phyloP scores from a whole-genome alignment of 2,329 filamentous ascomycete genomes.

The Phyllosticta citribraziliensis region DNA sequence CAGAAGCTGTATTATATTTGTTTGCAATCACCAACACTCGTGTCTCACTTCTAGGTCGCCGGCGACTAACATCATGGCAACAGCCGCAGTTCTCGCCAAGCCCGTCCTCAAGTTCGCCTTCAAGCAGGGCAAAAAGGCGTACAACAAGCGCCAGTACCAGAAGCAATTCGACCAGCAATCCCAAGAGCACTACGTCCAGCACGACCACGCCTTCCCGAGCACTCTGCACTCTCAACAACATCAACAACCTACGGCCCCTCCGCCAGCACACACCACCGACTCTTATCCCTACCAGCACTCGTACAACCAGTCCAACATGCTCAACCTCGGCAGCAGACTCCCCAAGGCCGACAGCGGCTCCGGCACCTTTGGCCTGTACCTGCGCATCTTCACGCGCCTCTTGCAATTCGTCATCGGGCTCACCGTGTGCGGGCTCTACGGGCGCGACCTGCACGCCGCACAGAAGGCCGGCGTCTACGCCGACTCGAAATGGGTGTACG shows the following conservation, averaged over 20 bases:
- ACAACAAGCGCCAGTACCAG: slow-evolving; percentile 6
- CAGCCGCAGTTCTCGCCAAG: not conserved
- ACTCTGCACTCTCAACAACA: not conserved
- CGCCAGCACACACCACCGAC: not conserved
- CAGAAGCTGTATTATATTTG: not conserved
- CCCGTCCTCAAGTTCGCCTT: slow-evolving; percentile 3
- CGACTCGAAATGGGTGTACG: slow-evolving; percentile 45
- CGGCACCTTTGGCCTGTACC: slow-evolving; percentile 38
- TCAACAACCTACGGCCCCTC: not conserved
- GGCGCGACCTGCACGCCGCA: slow-evolving; percentile 28
- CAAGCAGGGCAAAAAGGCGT: slow-evolving; percentile 1
- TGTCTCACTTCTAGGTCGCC: not conserved
- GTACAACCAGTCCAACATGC: slow-evolving; percentile 3
- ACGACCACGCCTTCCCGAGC: not conserved
- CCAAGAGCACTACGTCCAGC: not conserved
- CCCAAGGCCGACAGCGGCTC: not conserved
- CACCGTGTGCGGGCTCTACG: slow-evolving; percentile 64
- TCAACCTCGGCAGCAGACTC: slow-evolving; percentile 1
- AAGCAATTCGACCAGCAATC: not conserved
- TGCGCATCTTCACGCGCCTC: slow-evolving; percentile 58
- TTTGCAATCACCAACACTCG: not conserved
- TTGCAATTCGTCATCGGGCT: slow-evolving; percentile 68
- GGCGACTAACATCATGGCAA: not conserved
- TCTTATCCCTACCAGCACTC: not conserved
- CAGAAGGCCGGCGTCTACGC: slow-evolving; percentile 34